These are phyloP conservation scores for Pseudofabraea citricarpa DNA, from an alignment of 2,329 filamentous ascomycete genomes.

Conservation along the genomic window DNA sequence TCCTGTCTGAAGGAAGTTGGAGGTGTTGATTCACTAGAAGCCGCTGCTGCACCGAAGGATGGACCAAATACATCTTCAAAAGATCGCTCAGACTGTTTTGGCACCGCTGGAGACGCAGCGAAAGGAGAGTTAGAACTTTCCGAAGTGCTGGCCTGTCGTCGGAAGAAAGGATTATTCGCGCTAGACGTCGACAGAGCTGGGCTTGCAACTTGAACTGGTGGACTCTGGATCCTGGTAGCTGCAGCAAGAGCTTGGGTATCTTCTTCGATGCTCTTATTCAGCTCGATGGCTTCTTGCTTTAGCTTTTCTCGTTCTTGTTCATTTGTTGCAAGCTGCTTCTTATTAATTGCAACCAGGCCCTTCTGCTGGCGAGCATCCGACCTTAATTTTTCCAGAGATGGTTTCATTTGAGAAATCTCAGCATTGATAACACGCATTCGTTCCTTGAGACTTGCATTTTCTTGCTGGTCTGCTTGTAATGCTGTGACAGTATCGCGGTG, in stretches of 20 bases:
- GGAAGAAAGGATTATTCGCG: slow-evolving; percentile 94
- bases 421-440: slow-evolving; percentile 78
- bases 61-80: slow-evolving; percentile 88
- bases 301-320: slow-evolving; percentile 87
- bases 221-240: slow-evolving; percentile 41
- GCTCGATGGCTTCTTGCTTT: slow-evolving; percentile 70
- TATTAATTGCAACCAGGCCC: slow-evolving; percentile 94
- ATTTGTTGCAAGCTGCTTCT: slow-evolving; percentile 89
- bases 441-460: slow-evolving; percentile 82
- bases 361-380: slow-evolving; percentile 93
- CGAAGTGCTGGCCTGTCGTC: slow-evolving; percentile 55
- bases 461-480: slow-evolving; percentile 81
- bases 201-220: slow-evolving; percentile 54
- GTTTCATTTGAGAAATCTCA: slow-evolving; percentile 79
- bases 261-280: slow-evolving; percentile 59
- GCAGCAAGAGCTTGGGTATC: slow-evolving; percentile 46
- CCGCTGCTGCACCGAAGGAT: slow-evolving; percentile 44
- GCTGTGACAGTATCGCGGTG: slow-evolving; percentile 71
- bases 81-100: slow-evolving; percentile 53
- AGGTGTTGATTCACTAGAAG: slow-evolving; percentile 36
- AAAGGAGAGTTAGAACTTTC: slow-evolving; percentile 45
- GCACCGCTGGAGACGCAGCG: slow-evolving; percentile 30
- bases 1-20: slow-evolving; percentile 56
- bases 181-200: slow-evolving; percentile 65
- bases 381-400: slow-evolving; percentile 88